Base-by-base conservation (phyloP, 2,329 filamentous ascomycete species). In the Botrytis pseudocinerea region DNA sequence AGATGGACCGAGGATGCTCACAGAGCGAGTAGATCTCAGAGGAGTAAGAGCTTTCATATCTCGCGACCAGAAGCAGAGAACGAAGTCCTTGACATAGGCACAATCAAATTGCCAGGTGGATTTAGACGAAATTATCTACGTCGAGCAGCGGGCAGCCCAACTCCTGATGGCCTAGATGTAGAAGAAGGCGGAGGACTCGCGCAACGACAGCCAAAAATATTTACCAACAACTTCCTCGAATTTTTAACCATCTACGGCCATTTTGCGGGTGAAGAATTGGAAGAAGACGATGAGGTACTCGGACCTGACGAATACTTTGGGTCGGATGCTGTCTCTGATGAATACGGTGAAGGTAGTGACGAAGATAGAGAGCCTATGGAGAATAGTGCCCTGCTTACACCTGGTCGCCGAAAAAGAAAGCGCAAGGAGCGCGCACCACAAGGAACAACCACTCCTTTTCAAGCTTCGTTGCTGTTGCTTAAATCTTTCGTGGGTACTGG, bases 401-500 rank as follows among this genome's bases (percentile, higher is more conserved):
- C 91, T n/a, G 91, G 91, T 25, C 87, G 89, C 78, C 89, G 91
- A 74, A 92, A 89, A 83, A 89, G 93, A 79, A 91, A 90, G 83
- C 91, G 93, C 80, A 95, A 94, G 84, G 86, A 89, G 69, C 91
- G 93, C 60, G 88, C 90, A 70, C 89, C 90, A 38, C 90, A 88
- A 74, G 93, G 95, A 57, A 94, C 91, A 71, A 95, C 93, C 78
- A 92, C 89, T 68, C 90, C 93, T 5, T 91, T 90, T 76, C 93
- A 92, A 75, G 95, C 96, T 16, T 91, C 93, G 18, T 83, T 98
- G 77, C 87, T 99, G 71, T 86, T 99, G 60, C 89, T 99, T 77
- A 99, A 99, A 85, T 98, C 95, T 0, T 99, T 99, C 80, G 96
- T 99, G 65, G 96, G 97, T 32, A 99, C 96, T 0, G 95, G 95